Base-by-base conservation (phyloP, 306 rosid species). In the Pueraria montana region DNA sequence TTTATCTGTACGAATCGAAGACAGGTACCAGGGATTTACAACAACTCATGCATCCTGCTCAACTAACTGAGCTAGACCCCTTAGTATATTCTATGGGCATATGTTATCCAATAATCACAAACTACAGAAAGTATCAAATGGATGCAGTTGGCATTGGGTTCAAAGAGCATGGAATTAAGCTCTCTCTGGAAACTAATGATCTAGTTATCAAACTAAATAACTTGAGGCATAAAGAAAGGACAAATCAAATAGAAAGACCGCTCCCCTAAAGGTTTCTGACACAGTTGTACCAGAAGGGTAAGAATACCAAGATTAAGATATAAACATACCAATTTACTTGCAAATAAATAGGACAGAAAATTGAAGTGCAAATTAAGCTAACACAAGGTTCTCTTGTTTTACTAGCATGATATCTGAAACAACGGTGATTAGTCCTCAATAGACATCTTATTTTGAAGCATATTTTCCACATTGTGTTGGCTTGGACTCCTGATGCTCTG, bases 401-500 rank as follows among this genome's bases (percentile, higher is more conserved):
- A 32, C 24, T 68, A 42, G 42, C 45, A 53, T 38, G 26, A 63
- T 52, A 66, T 79, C 26, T 12, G 43, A 76, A 63, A 63, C 34
- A 30, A 30, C 23, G 16, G 40, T 13, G 11, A 30, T 63, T 16
- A 63, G 11, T 32, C 70, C 70, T 63, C 43, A 32, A 12, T 7
- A 16, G 12, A 77, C 50, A 38, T 42, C 50, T 34, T 50, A 73
- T 32, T 18, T 32, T 61, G n/a, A 61, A 20, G 32, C 58, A 52
- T 30, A 48, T 64, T 63, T 78, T 12, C 74, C 32, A 46, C 71
- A 63, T 32, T 59, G 23, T 45, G 34, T 27, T 18, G 52, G 66
- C 27, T 20, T 50, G 26, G 53, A 49, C 6, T 30, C 20, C 40
- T 6, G 55, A 27, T 61, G 20, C 36, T 43, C 20, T 45, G 18